Evolutionary conservation across 1,284 basidiomycete species (phyloP).

Genomic region (Trametes pubescens): DNA sequence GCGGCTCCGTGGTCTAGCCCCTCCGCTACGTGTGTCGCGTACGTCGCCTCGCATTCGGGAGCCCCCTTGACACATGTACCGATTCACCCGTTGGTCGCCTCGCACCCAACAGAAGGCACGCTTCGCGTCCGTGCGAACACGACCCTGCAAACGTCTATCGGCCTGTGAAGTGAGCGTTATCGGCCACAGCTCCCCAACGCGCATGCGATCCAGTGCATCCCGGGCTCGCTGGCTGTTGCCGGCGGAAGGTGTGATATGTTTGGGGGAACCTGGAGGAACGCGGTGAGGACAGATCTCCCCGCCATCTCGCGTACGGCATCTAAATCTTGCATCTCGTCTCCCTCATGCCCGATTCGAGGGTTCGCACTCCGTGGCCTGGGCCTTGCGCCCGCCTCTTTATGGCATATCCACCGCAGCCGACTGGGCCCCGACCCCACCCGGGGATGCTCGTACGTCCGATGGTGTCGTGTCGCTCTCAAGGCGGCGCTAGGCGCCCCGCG

Average conservation of each 20-base stretch:
- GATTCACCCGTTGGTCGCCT: constrained; percentile 3
- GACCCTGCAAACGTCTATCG: constrained; percentile 9
- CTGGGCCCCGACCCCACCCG: constrained; percentile 26
- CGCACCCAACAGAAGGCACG: constrained; percentile 8
- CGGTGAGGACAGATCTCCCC: constrained; percentile 14
- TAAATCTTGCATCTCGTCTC: constrained; percentile 35
- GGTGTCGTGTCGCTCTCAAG: constrained; percentile 28
- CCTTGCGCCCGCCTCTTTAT: constrained; percentile 16
- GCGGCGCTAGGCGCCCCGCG: constrained; percentile 22
- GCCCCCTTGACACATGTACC: constrained; percentile 16
- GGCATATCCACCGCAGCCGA: constrained; percentile 26
- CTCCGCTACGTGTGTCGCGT: constrained; percentile 30
- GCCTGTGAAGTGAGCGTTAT: constrained; percentile 19
- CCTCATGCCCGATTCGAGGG: constrained; percentile 36
- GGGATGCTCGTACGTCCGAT: constrained; percentile 30
- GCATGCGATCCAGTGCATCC: neutral
- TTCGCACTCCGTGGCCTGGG: constrained; percentile 30
- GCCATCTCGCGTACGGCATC: constrained; percentile 30
- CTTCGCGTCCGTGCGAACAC: constrained; percentile 20
- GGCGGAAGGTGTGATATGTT: constrained; percentile 11
- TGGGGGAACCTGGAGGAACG: neutral
- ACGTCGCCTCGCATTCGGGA: constrained; percentile 25
- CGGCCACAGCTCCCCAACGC: constrained; percentile 9
- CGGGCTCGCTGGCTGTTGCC: constrained; percentile 22
- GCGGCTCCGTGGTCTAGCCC: constrained; percentile 29